Percentiles rank a stretch among this genome's conserved stretches.
These are phyloP conservation scores for Penicillium capsulatum DNA, from an alignment of 2,329 filamentous ascomycete genomes.

Conservation along the genomic window DNA sequence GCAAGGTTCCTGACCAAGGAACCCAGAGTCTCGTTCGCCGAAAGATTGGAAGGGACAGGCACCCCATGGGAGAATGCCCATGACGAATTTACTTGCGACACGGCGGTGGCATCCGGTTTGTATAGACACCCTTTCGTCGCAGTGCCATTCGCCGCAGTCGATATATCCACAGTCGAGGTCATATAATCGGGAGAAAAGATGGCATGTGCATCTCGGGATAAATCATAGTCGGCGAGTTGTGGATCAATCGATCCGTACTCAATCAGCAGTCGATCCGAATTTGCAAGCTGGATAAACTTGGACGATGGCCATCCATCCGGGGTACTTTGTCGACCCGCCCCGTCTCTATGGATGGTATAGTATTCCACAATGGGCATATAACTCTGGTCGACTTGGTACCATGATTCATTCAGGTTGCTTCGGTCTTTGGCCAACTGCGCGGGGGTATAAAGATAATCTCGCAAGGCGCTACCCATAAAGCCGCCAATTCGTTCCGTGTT, in stretches of 20 bases:
- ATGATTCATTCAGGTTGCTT: slow-evolving; percentile 54
- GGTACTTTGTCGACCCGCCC: slow-evolving; percentile 44
- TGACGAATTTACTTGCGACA: slow-evolving; percentile 50
- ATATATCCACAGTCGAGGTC: slow-evolving; percentile 33
- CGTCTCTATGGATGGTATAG: slow-evolving; percentile 43
- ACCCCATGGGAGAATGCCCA: slow-evolving; percentile 45
- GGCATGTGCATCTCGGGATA: slow-evolving; percentile 46
- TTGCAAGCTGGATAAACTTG: slow-evolving; percentile 53
- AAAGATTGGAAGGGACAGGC: slow-evolving; percentile 25
- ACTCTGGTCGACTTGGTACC: slow-evolving; percentile 47
- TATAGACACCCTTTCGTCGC: slow-evolving; percentile 55
- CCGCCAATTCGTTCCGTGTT: slow-evolving; percentile 44
- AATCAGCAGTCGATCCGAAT: slow-evolving; percentile 52
- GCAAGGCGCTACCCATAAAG: slow-evolving; percentile 47
- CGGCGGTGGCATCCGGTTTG: slow-evolving; percentile 35
- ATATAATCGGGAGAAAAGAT: slow-evolving; percentile 53
- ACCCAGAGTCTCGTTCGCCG: slow-evolving; percentile 24
- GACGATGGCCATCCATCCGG: slow-evolving; percentile 62
- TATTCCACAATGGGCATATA: slow-evolving; percentile 52
- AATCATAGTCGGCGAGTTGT: slow-evolving; percentile 55
- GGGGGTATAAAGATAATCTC: slow-evolving; percentile 54
- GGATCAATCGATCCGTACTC: slow-evolving; percentile 56
- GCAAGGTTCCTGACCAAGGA: slow-evolving; percentile 34
- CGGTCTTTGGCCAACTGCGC: slow-evolving; percentile 49
- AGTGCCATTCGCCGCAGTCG: slow-evolving; percentile 37